Evolutionary conservation across 139 green algal genomes (phyloP).

Genomic region (Chlorella ohadii): DNA sequence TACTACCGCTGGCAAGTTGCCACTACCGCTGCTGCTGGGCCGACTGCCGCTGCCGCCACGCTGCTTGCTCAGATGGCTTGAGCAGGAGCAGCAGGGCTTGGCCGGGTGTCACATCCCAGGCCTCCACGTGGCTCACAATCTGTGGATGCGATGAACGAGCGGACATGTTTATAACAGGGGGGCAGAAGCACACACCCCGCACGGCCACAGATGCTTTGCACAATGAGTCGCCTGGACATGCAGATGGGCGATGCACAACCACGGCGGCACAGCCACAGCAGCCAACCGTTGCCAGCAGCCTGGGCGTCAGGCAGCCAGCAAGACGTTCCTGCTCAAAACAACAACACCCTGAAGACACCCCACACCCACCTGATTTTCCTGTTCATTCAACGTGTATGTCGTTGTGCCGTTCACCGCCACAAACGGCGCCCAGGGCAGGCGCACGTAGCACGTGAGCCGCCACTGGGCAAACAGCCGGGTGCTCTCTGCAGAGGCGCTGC

Average conservation of each 20-base stretch:
- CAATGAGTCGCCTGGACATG: no score
- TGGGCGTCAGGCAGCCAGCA: no score
- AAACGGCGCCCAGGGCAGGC: conserved; percentile 65
- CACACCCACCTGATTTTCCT: conserved; percentile 23
- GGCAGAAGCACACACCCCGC: no score
- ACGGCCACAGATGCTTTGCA: no score
- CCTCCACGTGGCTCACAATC: conserved; percentile 43
- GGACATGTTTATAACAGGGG: no score
- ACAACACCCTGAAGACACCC: no score
- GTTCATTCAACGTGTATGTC: conserved; percentile 57
- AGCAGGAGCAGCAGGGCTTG: conserved; percentile 44
- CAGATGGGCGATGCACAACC: no score
- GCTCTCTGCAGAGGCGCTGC: neutral
- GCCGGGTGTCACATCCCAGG: conserved; percentile 30
- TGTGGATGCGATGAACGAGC: neutral
- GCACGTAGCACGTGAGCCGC: conserved; percentile 53
- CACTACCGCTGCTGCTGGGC: neutral
- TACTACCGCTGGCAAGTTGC: neutral
- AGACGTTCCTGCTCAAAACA: no score
- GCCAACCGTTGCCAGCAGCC: no score
- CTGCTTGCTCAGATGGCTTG: conserved; percentile 17
- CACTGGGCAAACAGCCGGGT: conserved; percentile 48
- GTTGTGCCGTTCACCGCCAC: conserved; percentile 59
- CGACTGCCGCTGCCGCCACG: neutral
- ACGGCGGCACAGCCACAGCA: no score